Base-by-base conservation (phyloP, 371 early-diverging fungal genomes). In the Mucor ambiguus region DNA sequence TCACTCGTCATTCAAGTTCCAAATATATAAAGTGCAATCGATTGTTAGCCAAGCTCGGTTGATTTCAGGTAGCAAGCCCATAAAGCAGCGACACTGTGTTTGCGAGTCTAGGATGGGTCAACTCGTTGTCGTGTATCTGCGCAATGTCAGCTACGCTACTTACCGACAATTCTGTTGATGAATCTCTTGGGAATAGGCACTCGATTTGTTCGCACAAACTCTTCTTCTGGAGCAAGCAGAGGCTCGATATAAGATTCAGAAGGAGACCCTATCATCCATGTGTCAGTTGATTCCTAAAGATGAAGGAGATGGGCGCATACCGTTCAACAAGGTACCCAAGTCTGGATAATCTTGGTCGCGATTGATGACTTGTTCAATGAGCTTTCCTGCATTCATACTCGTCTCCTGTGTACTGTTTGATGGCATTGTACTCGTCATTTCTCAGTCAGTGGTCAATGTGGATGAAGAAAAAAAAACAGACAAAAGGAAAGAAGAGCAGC, bases 51-150 rank as follows among this genome's bases (percentile, higher is more conserved):
- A 94, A n/a, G 89, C 93, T 44, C 91, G 82, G 59, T 84, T 72
- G 58, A 94, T 87, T 60, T 93, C 91, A 20, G 91, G 88, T 30
- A 95, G 90, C 24, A 96, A 70, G 0, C 96, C 96, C 86, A 94
- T 89, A 76, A 92, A 96, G 64, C 83, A 85, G 61, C 92, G 85
- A 66, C 90, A 89, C 64, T 90, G 86, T 2, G 90, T 78, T 26
- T 87, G 26, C 22, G 33, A 56, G 18, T 56, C 56, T 26, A 57
- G 59, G 54, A 29, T 20, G 14, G 12, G 28, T 41, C 11, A 32
- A 8, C 1, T 7, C 4, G 33, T 33, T 33, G 33, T 33, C 33
- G 33, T 33, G 33, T 33, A n/a, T n/a, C n/a, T n/a, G n/a, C n/a
- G n/a, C n/a, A n/a, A n/a, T n/a, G n/a, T n/a, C n/a, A n/a, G n/a